phyloP scores from a whole-genome alignment of 2,329 filamentous ascomycete species.

The Cyphellophora europaea region DNA sequence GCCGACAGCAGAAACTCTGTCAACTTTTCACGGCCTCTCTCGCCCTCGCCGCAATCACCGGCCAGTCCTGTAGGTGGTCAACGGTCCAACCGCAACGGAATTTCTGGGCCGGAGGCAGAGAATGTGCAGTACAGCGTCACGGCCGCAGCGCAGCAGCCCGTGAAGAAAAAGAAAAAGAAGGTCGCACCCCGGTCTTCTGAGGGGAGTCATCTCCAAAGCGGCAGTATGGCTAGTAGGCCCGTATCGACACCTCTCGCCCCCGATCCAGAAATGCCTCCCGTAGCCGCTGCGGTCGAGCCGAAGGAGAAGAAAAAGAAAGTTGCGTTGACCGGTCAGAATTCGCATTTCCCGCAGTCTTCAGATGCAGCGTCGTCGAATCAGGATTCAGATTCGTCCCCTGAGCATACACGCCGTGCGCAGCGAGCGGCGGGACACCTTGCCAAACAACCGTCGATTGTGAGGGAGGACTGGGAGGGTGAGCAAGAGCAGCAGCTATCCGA shows the following conservation, averaged over 20 bases:
- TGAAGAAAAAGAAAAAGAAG: constrained; percentile 22
- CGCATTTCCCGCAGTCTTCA: constrained; percentile 10
- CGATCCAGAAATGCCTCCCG: constrained; percentile 7
- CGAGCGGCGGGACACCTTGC: constrained; percentile 20
- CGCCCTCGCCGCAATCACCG: constrained; percentile 22
- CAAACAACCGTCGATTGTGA: constrained; percentile 30
- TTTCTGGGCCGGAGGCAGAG: constrained; percentile 19
- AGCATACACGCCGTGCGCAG: constrained; percentile 15
- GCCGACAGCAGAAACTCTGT: constrained; percentile 31
- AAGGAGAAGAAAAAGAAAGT: constrained; percentile 19
- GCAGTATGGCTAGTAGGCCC: constrained; percentile 18
- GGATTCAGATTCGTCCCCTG: constrained; percentile 21
- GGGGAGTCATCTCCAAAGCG: constrained; percentile 20
- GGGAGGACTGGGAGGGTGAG: constrained; percentile 33
- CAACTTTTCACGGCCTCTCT: constrained; percentile 38
- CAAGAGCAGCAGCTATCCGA: constrained; percentile 20
- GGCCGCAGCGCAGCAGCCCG: constrained; percentile 20
- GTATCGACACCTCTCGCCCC: constrained; percentile 24
- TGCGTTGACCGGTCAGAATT: constrained; percentile 4
- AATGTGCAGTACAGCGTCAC: constrained; percentile 19
- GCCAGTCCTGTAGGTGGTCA: constrained; percentile 4
- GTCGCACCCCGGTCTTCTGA: constrained; percentile 19
- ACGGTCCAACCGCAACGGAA: constrained; percentile 5
- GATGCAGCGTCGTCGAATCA: constrained; percentile 13
- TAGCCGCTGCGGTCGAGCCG: constrained; percentile 7